phyloP scores from a whole-genome alignment of 108 stramenopile genomes.

The Ochromonas danica region DNA sequence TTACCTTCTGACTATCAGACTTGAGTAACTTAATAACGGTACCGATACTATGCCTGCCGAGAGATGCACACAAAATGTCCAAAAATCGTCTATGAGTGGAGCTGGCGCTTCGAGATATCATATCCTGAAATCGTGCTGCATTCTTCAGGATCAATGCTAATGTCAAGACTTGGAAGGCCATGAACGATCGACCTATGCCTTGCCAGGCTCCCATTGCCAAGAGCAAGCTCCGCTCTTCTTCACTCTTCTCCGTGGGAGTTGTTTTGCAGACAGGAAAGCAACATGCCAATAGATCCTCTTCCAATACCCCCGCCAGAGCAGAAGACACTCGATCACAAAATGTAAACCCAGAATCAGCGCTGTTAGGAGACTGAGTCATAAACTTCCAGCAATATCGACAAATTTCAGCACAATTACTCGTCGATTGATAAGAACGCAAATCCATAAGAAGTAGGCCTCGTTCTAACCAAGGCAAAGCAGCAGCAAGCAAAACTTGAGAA shows the following conservation, averaged over 20 bases:
- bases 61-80: slow-evolving; percentile 15
- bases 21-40: slow-evolving; percentile 17
- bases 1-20: slow-evolving; percentile 15
- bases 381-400: too few relatives aligned
- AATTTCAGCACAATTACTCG: too few relatives aligned
- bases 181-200: slow-evolving; percentile 14
- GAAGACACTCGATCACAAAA: too few relatives aligned
- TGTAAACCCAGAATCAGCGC: too few relatives aligned
- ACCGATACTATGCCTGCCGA: slow-evolving; percentile 13
- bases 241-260: slow-evolving; percentile 13
- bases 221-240: slow-evolving; percentile 13
- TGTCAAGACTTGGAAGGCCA: slow-evolving; percentile 14
- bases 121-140: slow-evolving; percentile 15
- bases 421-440: too few relatives aligned
- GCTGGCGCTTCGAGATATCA: slow-evolving; percentile 13
- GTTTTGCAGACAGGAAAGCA: slow-evolving; percentile 15
- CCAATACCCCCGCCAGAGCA: too few relatives aligned
- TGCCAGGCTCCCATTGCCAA: slow-evolving; percentile 13
- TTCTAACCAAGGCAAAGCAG: too few relatives aligned
- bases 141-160: slow-evolving; percentile 16
- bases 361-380: too few relatives aligned
- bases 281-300: too few relatives aligned
- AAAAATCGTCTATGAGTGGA: slow-evolving; percentile 16
- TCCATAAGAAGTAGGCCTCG: too few relatives aligned
- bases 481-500: too few relatives aligned